These are phyloP conservation scores for Aphanocladium album DNA, from an alignment of 2,329 filamentous ascomycete genomes.

Conservation along the genomic window DNA sequence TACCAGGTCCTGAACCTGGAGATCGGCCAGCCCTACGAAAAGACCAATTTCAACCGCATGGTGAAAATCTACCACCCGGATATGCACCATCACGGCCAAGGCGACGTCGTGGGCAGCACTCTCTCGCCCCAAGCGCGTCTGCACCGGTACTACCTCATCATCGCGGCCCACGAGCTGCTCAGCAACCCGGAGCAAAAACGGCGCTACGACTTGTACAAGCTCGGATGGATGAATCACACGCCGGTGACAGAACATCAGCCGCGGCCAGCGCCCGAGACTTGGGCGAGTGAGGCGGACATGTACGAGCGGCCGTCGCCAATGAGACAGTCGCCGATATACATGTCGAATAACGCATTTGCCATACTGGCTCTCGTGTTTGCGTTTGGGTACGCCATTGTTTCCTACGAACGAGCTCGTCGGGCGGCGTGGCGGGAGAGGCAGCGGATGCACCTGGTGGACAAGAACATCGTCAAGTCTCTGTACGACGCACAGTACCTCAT, in stretches of 20 bases:
- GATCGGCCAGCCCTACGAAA: constrained; percentile 13
- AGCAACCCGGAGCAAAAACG: constrained; percentile 12
- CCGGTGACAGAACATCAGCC: background rate
- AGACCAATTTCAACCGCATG: constrained; percentile 15
- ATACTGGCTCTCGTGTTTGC: constrained; percentile 14
- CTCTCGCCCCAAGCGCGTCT: background rate
- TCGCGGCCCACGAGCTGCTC: constrained; percentile 16
- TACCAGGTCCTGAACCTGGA: constrained; percentile 16
- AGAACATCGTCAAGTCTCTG: constrained; percentile 7
- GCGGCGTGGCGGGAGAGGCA: constrained; percentile 29
- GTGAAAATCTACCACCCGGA: constrained; percentile 21
- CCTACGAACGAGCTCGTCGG: constrained; percentile 2
- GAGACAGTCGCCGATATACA: constrained; percentile 10
- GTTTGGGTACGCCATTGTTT: constrained; percentile 11
- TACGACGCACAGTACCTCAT: constrained; percentile 1
- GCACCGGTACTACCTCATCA: constrained; percentile 16
- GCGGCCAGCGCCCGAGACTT: background rate
- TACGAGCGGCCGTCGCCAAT: constrained; percentile 16
- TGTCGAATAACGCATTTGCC: constrained; percentile 14
- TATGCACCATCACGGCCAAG: background rate
- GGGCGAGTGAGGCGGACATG: background rate
- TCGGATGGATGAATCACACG: constrained; percentile 7
- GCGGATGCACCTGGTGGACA: background rate
- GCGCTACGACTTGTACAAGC: constrained; percentile 14
- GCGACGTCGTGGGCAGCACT: background rate